These are phyloP conservation scores for Phytophthora crassamura DNA, from an alignment of 352 stramenopile genomes.

Conservation along the genomic window DNA sequence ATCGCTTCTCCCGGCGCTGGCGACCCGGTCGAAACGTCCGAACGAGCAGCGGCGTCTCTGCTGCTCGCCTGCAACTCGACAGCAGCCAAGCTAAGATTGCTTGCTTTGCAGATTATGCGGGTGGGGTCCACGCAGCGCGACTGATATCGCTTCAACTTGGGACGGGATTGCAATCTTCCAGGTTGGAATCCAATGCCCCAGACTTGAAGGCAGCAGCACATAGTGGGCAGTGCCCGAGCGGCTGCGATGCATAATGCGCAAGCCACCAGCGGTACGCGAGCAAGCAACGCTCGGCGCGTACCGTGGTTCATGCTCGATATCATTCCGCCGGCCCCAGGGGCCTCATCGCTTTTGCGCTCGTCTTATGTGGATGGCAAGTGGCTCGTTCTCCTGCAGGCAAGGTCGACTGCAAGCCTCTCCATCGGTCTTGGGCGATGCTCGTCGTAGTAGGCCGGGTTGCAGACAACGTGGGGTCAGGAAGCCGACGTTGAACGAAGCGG, in stretches of 20 bases:
- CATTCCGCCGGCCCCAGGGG: constrained; percentile 34
- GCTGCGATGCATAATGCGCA: constrained; percentile 18
- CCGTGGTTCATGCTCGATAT: constrained; percentile 27
- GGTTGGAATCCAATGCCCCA: neutral
- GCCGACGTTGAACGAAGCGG: neutral
- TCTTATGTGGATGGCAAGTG: neutral
- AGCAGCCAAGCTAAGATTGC: neutral
- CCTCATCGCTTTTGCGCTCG: constrained; percentile 7
- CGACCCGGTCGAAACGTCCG: constrained; percentile 3
- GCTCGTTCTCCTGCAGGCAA: too few relatives aligned
- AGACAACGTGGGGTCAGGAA: neutral
- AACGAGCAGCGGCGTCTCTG: constrained; percentile 4
- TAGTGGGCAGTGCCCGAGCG: too few relatives aligned
- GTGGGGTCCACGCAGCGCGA: too few relatives aligned
- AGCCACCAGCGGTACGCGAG: constrained; percentile 35
- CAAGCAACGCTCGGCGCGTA: constrained; percentile 22
- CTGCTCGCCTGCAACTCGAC: neutral
- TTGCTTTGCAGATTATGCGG: constrained; percentile 4
- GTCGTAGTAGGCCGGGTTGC: neutral
- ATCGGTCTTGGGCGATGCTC: neutral
- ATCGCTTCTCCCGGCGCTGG: neutral
- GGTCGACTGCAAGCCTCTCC: too few relatives aligned
- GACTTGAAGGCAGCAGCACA: neutral
- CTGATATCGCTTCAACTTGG: constrained; percentile 10
- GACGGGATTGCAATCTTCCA: constrained; percentile 8